Evolutionary conservation across 2,329 filamentous ascomycete genomes (phyloP), one percentile per base, ranked within the genome.

Genomic region (Diplodia mutila): DNA sequence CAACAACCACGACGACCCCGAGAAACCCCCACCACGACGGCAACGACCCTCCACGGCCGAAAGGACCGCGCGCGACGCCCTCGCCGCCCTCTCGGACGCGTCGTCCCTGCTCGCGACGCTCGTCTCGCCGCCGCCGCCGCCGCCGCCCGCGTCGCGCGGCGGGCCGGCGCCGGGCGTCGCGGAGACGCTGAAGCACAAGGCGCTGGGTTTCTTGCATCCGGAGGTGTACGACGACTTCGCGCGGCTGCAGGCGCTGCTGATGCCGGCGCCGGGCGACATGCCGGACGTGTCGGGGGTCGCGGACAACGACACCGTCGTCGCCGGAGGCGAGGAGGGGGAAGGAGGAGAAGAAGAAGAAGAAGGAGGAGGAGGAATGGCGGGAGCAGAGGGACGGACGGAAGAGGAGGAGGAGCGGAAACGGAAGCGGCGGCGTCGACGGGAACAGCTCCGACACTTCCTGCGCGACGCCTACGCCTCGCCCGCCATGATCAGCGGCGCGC

Each of bases 161-260:
- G 23, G n/a, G 14, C 5, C 27, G 5, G 11, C 0, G 18, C n/a
- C 39, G n/a, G 2, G n/a, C 27, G 7, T 39, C 46, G 11, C 1
- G 16, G 27, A 63, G 1, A 1, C 1, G 1, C 11, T 37, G 8
- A 65, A 18, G 21, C 63, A 65, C 49, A 5, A 3, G 4, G n/a
- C 42, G 6, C 63, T 65, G 34, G 25, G 5, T 3, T 65, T 25
- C 12, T 49, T 65, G 4, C 63, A 65, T 16, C 63, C 63, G 16
- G 63, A 65, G 29, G 29, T 65, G 21, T 65, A 65, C 16, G 9
- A 23, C 4, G n/a, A 37, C 34, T 65, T 23, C 3, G 18, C 23
- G 1, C 25, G 7, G 9, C 49, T 65, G 18, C 32, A 25, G 11
- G 23, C 34, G 6, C 49, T 23, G 14, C 5, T 65, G 25, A n/a